phyloP scores from a whole-genome alignment of 1,284 basidiomycete species.

The Pterulicium gracile region DNA sequence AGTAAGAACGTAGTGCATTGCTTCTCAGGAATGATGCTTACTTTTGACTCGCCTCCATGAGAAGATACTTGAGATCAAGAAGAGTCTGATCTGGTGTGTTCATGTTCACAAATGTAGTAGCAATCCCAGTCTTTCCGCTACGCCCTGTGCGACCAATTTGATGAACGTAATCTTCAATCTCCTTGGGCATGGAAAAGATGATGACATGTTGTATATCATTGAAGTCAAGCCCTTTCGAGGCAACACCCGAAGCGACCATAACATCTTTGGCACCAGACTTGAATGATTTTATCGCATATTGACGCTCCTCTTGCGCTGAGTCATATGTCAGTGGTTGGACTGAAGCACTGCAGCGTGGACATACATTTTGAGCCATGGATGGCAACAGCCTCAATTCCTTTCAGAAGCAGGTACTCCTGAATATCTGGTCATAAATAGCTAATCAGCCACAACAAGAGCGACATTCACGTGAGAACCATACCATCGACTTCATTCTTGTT shows the following conservation, averaged over 20 bases:
- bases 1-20: conserved; percentile 2
- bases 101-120: conserved; percentile 99
- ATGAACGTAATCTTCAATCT: conserved; percentile 98
- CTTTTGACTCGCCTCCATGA: conserved; percentile 98
- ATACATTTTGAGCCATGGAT: conserved; percentile 96
- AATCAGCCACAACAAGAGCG: conserved; percentile 7
- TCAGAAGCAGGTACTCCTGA: conserved; percentile 92
- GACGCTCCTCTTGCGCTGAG: conserved; percentile 93
- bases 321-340: conserved; percentile 7
- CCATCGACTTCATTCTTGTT: conserved; percentile 99
- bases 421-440: conserved; percentile 56
- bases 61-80: conserved; percentile 91
- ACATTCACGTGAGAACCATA: conserved; percentile 21
- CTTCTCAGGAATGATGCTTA: conserved; percentile 26
- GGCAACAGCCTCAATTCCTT: conserved; percentile 96
- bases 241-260: conserved; percentile 97
- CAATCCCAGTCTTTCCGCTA: conserved; percentile 96
- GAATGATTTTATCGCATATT: conserved; percentile 97
- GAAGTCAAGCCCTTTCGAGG: conserved; percentile 97
- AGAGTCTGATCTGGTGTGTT: conserved; percentile 93
- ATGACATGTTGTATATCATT: conserved; percentile 97
- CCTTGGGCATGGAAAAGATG: conserved; percentile 98
- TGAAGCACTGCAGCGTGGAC: conserved; percentile 14
- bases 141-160: conserved; percentile 98
- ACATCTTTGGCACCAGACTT: conserved; percentile 96